Base-by-base conservation (phyloP, 2,329 filamentous ascomycete genomes). In the Dendrostoma leiphaemia region DNA sequence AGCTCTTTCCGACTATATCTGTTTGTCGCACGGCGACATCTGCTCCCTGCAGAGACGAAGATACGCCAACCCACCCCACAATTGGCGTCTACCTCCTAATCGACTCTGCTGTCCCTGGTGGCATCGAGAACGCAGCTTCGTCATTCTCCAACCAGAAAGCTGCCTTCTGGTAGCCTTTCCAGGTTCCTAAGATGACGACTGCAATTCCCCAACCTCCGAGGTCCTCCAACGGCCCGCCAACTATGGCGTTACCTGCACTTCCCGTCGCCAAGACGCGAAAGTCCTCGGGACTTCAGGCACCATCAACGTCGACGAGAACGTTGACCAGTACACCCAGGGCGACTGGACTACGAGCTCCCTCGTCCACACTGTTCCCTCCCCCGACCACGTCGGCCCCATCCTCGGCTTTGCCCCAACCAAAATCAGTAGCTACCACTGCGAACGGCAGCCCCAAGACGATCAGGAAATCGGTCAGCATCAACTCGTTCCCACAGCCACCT, bases 381-480 rank as follows among this genome's bases (percentile, higher is more conserved):
- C 73, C 78, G 31, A 69, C 75, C 34, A 73, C 79, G 35, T 77
- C 81, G 28, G 74, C 77, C 32, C 74, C 81, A 6, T 76, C 75
- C 9, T 77, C 80, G 5, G 75, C 78, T 47, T 71, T 86, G 10
- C 80, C 83, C 5, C 77, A 82, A 15, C 74, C 82, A 17, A 82
- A 81, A 56, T 76, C 80, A 2, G 71, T 78, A 6, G 78, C 83
- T 8, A 24, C 49, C 8, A 76, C 75, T 32, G 72, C 84, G 13
- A 85, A 82, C 58, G 75, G 75, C 29, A 75, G 82, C 5, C 83
- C 84, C 24, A 92, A 86, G 69, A 84, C 86, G 1, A 72, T 97
- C 52, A 85, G 91, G 59, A 95, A 95, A 72, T 89, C 89, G 1
- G 88, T 96, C 65, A 97, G 92, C 77, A 96, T 97, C 65, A 93